Evolutionary conservation across 1,284 basidiomycete species (phyloP).

Genomic region (Caloboletus firmus): DNA sequence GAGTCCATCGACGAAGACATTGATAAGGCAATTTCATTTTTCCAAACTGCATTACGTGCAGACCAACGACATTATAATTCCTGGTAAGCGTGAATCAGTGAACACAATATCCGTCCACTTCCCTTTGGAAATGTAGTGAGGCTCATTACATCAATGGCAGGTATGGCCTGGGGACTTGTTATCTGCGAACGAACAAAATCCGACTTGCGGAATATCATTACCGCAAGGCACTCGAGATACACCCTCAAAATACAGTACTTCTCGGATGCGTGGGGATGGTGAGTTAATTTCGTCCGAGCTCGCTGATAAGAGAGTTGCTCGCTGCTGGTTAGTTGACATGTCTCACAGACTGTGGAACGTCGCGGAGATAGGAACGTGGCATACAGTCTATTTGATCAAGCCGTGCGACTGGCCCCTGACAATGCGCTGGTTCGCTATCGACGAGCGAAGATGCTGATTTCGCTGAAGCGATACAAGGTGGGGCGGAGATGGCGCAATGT

Average conservation of each 20-base stretch:
- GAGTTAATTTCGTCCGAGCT: slow-evolving; percentile 22
- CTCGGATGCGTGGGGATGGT: slow-evolving; percentile 91
- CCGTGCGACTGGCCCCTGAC: slow-evolving; percentile 72
- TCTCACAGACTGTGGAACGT: slow-evolving; percentile 76
- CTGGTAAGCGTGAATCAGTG: slow-evolving; percentile 59
- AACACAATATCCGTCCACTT: background rate
- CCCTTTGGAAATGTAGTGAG: slow-evolving; percentile 2
- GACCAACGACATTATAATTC: slow-evolving; percentile 94
- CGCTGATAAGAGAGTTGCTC: slow-evolving; percentile 25
- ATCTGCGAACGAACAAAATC: slow-evolving; percentile 87
- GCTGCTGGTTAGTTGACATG: slow-evolving; percentile 18
- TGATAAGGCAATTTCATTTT: slow-evolving; percentile 85
- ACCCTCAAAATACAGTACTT: slow-evolving; percentile 87
- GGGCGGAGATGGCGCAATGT: slow-evolving; percentile 24
- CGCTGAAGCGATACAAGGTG: slow-evolving; percentile 81
- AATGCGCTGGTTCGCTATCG: slow-evolving; percentile 90
- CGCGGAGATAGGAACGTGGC: slow-evolving; percentile 73
- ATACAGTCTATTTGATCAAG: slow-evolving; percentile 75
- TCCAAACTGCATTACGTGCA: slow-evolving; percentile 83
- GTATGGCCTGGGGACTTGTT: slow-evolving; percentile 96
- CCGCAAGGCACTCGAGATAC: slow-evolving; percentile 84
- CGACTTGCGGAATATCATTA: slow-evolving; percentile 93
- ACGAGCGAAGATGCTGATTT: slow-evolving; percentile 84
- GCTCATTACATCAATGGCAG: slow-evolving; percentile 46
- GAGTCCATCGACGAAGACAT: slow-evolving; percentile 93